Evolutionary conservation across 2,329 filamentous ascomycete species (phyloP).

Genomic region (Penicillium aurantiogriseum): DNA sequence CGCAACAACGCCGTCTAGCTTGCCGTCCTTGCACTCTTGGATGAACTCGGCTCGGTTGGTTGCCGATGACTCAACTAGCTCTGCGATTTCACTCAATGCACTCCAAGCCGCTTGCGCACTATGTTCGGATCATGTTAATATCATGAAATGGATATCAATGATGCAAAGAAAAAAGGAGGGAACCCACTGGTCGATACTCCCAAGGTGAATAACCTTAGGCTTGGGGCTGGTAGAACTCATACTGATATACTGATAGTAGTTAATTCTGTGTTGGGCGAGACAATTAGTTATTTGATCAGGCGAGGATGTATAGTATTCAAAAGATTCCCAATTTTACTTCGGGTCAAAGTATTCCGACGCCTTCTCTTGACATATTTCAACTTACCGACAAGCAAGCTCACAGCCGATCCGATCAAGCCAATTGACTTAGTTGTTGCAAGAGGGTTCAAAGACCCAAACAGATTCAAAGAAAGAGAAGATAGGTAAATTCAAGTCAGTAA

Average conservation of each 20-base stretch:
- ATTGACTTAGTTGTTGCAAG: background rate
- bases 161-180: background rate
- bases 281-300: background rate
- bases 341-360: slow-evolving; percentile 7
- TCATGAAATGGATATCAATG: background rate
- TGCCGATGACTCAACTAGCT: slow-evolving; percentile 63
- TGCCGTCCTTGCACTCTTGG: slow-evolving; percentile 63
- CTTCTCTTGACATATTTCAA: slow-evolving; percentile 7
- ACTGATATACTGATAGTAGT: background rate
- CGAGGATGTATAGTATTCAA: background rate
- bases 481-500: background rate
- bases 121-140: slow-evolving; percentile 1
- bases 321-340: background rate
- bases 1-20: slow-evolving; percentile 63
- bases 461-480: background rate
- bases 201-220: slow-evolving; percentile 63
- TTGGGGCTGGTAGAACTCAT: slow-evolving; percentile 37
- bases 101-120: slow-evolving; percentile 64
- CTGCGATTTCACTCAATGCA: slow-evolving; percentile 60
- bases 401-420: slow-evolving; percentile 1
- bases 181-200: slow-evolving; percentile 62
- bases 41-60: slow-evolving; percentile 67
- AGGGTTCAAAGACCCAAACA: too few species aligned
- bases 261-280: background rate
- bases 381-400: slow-evolving; percentile 15